Evolutionary conservation across 139 green algal species (phyloP).

Genomic region (Asterochloris erici): DNA sequence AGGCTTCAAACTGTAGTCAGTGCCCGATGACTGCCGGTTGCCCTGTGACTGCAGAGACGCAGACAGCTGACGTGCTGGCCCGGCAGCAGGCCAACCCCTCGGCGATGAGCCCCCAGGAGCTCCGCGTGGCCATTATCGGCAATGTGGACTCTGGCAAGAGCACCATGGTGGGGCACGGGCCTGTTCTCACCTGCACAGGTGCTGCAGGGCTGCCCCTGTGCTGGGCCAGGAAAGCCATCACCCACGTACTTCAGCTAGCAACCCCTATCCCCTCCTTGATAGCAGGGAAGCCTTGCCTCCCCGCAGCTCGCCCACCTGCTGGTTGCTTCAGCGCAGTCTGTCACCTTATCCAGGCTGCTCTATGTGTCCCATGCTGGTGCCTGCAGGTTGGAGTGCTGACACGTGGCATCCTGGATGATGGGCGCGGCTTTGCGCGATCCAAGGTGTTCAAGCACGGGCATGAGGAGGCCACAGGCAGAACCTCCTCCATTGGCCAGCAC

Average conservation of each 20-base stretch:
- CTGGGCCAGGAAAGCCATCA: no score
- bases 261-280: no score
- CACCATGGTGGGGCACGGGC: constrained; percentile 65
- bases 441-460: constrained; percentile 92
- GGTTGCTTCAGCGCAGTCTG: no score
- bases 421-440: constrained; percentile 70
- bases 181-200: no score
- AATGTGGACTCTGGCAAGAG: constrained; percentile 92
- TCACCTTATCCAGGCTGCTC: no score
- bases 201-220: no score
- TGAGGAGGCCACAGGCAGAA: constrained; percentile 81
- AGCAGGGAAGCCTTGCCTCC: no score
- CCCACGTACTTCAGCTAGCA: no score
- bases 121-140: constrained; percentile 82
- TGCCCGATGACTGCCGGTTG: no score
- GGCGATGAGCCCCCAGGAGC: constrained; percentile 51
- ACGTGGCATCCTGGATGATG: constrained; percentile 81
- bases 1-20: no score
- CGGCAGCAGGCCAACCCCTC: constrained; percentile 31
- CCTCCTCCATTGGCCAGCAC: constrained; percentile 88
- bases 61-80: constrained; percentile 58
- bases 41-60: constrained; percentile 12
- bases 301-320: no score
- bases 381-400: constrained; percentile 74
- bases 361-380: no score